Base-by-base conservation (phyloP, 805 yeast species). In the Spathaspora gorwiae region DNA sequence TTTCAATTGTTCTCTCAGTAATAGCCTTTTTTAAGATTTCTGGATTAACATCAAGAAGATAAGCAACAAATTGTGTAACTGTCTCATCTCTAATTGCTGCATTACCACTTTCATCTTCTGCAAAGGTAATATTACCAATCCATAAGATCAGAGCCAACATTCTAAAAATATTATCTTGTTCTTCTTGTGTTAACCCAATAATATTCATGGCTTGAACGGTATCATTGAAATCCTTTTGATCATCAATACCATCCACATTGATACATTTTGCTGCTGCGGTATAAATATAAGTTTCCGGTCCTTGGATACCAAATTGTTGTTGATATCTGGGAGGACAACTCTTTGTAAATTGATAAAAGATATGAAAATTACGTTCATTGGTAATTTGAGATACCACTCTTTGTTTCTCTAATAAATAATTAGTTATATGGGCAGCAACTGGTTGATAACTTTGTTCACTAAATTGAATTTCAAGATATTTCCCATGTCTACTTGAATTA, bases 321-420 rank as follows among this genome's bases (percentile, higher is more conserved):
- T 96, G 84, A 61, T 92, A 90, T 46, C 75, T 75, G 34, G 89
- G 90, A 11, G 89, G 80, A 2, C 97, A 95, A 50, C 88, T 87
- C 62, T 92, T 94, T 10, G 97, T 86, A 63, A 87, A 86, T 69
- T 94, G 99, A 62, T 94, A 94, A 62, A 94, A 94, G 46, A 94
- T 94, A 64, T 94, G 99, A 73, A 94, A 94, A 62, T 94, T 94
- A 64, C 99, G 80, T 72, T 94, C 99, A 55, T 86, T 83, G 51
- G 80, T 75, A 53, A 90, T 87, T 65, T 94, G 99, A 31, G 92
- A 83, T n/a, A 94, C 99, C 30, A 94, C 97, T 65, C 99, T 79
- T 66, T 89, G 96, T 62, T 94, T 94, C 61, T 94, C 99, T 52
- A 94, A 73, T 51, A 94, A 68, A 62, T 94, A 94, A 65, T 94